Evolutionary conservation across 2,329 filamentous ascomycete genomes (phyloP).

Genomic region (Madurella fahalii): DNA sequence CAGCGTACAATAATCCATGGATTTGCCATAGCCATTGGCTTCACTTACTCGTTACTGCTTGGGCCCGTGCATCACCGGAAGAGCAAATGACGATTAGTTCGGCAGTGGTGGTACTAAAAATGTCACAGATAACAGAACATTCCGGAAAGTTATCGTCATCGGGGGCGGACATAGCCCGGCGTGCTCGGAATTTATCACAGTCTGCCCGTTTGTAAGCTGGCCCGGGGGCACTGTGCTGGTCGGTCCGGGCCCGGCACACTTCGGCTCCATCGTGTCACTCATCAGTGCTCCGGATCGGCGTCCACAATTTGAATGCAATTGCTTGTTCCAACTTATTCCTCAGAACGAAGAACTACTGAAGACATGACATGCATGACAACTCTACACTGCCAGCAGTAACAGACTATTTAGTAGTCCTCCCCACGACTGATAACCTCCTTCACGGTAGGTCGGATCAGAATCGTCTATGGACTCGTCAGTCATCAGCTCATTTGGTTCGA

Average conservation of each 20-base stretch:
- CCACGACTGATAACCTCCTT: conserved; percentile 87
- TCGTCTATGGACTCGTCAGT: conserved; percentile 50
- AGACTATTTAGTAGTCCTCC: conserved; percentile 65
- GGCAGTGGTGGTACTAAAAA: neutral
- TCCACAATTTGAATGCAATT: neutral
- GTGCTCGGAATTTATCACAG: neutral
- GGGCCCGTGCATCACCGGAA: conserved; percentile 4
- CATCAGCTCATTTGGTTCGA: neutral
- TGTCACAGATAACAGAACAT: neutral
- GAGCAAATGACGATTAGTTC: neutral
- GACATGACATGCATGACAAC: neutral
- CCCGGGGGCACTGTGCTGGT: neutral
- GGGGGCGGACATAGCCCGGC: no score
- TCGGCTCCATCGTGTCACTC: neutral
- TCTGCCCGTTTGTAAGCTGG: neutral
- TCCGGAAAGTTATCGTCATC: no score
- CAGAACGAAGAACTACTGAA: neutral
- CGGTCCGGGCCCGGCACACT: neutral
- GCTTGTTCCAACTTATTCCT: neutral
- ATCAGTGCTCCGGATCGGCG: neutral
- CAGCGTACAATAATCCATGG: neutral
- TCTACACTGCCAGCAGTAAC: conserved; percentile 35
- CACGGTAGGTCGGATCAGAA: conserved; percentile 71
- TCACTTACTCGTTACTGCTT: neutral
- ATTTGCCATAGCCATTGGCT: conserved; percentile 2